Evolutionary conservation across 192 early-diverging fungal genomes (phyloP), one percentile per base, ranked within the genome.

Genomic region (Coemansia sp.): DNA sequence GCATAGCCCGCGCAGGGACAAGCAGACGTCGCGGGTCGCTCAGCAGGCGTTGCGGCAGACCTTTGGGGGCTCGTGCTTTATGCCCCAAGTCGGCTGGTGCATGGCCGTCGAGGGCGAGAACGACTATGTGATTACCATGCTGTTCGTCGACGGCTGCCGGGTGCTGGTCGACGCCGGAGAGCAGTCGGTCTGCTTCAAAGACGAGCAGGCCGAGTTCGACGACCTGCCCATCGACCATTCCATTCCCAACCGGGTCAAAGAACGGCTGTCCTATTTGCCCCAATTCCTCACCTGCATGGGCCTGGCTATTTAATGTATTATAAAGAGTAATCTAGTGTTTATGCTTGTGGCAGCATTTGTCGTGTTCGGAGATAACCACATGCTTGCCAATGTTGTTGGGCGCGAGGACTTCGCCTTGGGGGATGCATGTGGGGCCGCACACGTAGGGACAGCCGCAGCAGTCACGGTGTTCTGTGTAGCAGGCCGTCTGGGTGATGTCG

Each of bases 31-130:
- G 11, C 16, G 11, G 30, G 28, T 21, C 3, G 32, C 37, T 11
- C 28, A 58, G n/a, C 46, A 60, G 31, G 38, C 41, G 5, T 21
- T 58, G 43, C 43, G 38, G 36, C 64, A 54, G 36, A 36, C 50
- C 5, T 66, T 69, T 15, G 38, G 59, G 9, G 48, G 47, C 26
- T 65, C 62, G 0, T 59, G 72, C 32, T 80, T 66, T 50, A 68
- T 80, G 26, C 68, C 69, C 1, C 52, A 69, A 0, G 60, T 80
- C 16, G 79, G 79, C 12, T 80, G 79, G 79, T 80, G 79, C 37
- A 43, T 80, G 49, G 64, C 58, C 0, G 58, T 53, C 18, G 50
- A 67, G 52, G 64, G 53, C 11, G 48, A 50, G 5, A 63, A 62
- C 11, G 62, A 65, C 49, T 61, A 49, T 30, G 34, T 56, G 1